A percentile compares a stretch with the other conserved stretches of the same genome.
Evolutionary conservation across 2,329 filamentous ascomycete species (phyloP).

Genomic region (Pezicula rhizophila): DNA sequence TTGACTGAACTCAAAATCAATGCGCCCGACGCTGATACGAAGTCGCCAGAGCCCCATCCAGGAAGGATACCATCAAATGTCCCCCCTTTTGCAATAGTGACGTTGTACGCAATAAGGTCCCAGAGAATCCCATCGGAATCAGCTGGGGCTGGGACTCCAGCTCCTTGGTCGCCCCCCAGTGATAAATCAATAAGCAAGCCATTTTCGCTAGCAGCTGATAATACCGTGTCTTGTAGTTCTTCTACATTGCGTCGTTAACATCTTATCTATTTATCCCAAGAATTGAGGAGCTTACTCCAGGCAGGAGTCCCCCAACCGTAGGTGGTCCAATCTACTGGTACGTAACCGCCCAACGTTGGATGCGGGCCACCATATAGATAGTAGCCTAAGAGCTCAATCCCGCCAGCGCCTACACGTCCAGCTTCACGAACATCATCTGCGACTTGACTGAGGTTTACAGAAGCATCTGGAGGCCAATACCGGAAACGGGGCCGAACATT

Average conservation of each 20-base stretch:
- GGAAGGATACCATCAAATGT: constrained; percentile 27
- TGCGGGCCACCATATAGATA: constrained; percentile 1
- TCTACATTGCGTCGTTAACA: neutral
- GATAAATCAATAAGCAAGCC: constrained; percentile 38
- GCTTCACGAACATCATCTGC: constrained; percentile 2
- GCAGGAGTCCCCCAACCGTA: constrained; percentile 34
- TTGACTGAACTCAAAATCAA: neutral
- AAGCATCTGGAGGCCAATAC: constrained; percentile 6
- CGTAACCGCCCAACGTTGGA: neutral
- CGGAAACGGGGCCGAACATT: constrained; percentile 2
- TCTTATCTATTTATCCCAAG: neutral
- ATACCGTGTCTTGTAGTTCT: constrained; percentile 8
- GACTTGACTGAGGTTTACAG: neutral
- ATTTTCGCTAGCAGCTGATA: constrained; percentile 29
- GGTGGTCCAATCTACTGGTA: constrained; percentile 21
- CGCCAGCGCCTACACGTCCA: neutral
- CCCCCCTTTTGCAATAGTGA: constrained; percentile 22
- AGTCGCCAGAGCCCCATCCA: constrained; percentile 30
- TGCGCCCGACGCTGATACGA: constrained; percentile 1
- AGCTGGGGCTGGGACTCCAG: constrained; percentile 34
- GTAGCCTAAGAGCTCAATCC: constrained; percentile 1
- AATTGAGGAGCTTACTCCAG: constrained; percentile 6
- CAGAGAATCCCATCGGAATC: constrained; percentile 24
- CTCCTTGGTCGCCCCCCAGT: constrained; percentile 40
- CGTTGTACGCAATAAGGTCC: neutral